Evolutionary conservation across 208 protist species (phyloP), one percentile per base, ranked within the genome.

Genomic region (Eutreptiella sp.): DNA sequence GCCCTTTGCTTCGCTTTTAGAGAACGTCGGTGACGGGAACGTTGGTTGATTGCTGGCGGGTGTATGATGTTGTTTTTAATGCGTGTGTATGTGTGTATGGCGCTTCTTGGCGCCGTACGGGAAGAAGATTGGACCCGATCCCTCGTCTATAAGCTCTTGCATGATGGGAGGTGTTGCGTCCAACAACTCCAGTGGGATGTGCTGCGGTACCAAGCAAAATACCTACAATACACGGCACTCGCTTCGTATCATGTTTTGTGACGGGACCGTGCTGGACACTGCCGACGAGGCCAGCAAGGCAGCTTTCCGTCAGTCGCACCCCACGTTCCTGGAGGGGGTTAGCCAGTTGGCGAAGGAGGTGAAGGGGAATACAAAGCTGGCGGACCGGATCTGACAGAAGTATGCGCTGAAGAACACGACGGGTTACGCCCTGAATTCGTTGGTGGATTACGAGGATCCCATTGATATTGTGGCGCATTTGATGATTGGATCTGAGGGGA

Each of bases 181-280:
- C 26, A 77, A 77, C 61, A 77, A 77, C 59, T 74, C 67, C 4
- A 66, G 50, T 3, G 72, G 72, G 32, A 77, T 77, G 72, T 77
- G 72, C 54, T 77, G 72, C 43, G 72, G 72, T 23, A 59, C 67
- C 3, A 28, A 19, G 26, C 46, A 66, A 39, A 77, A 77, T 32
- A 75, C 68, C 1, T 77, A 74, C 52, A 46, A 77, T 47, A 77
- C 72, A 9, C 48, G 73, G 7, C 27, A 74, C 42, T 67, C 73
- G 35, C 32, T 77, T 11, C 47, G 59, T 11, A 58, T 74, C 19
- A 53, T 75, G 24, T 39, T 70, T 9, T 24, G 47, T 19, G 72
- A 77, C 36, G 72, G 72, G 11, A 72, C 72, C 5, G 41, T 72
- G 16, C 59, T 76, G 24, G 71, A 76, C 38, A 76, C 71, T 3